Conservation (phyloP, 2,329 filamentous ascomycete genomes). For the Diaporthe nobilis region DNA sequence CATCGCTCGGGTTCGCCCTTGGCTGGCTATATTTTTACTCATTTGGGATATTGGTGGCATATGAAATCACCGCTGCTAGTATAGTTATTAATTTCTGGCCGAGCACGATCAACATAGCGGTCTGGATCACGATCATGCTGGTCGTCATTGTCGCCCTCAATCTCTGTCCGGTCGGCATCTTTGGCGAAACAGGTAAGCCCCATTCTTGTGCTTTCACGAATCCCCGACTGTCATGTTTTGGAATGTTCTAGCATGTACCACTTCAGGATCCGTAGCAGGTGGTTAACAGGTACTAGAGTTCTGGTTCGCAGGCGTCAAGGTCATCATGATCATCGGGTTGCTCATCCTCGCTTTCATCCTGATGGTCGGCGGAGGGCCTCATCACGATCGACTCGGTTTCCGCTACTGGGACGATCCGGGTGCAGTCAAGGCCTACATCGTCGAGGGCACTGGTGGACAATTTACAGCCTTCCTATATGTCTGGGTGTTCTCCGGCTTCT, state of each 20-base stretch:
- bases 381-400: constrained; percentile 54
- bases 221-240: no score
- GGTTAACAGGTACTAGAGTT: constrained; percentile 15
- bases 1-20: constrained; percentile 59
- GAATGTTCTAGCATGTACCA: no score
- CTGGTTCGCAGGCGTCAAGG: constrained; percentile 30
- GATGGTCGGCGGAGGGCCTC: constrained; percentile 32
- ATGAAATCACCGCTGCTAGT: constrained; percentile 43
- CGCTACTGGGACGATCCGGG: constrained; percentile 60
- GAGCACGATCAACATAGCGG: constrained; percentile 39
- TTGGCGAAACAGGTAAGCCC: constrained; percentile 8
- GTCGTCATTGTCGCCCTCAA: constrained; percentile 43
- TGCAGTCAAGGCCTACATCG: constrained; percentile 58
- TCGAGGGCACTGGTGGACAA: constrained; percentile 53
- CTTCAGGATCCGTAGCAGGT: no score
- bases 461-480: constrained; percentile 61
- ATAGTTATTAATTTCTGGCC: constrained; percentile 46
- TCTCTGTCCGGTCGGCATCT: constrained; percentile 36
- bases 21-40: constrained; percentile 59
- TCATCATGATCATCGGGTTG: constrained; percentile 34
- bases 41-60: constrained; percentile 55
- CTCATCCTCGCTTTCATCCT: constrained; percentile 34
- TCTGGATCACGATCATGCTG: constrained; percentile 45
- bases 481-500: constrained; percentile 51
- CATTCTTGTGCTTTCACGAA: no score